Evolutionary conservation across 495 filamentous ascomycete species (phyloP).

Genomic region (Penicillium odoratum): DNA sequence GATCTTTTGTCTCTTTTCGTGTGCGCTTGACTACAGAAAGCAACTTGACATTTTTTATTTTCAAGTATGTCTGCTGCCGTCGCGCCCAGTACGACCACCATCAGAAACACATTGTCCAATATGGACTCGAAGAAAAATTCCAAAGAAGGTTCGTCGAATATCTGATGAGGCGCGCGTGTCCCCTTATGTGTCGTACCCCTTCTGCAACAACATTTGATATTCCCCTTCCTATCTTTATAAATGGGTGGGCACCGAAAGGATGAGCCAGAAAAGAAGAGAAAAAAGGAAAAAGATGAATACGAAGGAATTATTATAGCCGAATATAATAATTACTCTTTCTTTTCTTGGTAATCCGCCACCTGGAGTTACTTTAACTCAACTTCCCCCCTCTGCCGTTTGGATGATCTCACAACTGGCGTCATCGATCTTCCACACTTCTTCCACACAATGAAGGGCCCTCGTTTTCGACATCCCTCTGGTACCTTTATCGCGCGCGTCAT

Average conservation of each 20-base stretch:
- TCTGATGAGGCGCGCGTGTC: not conserved
- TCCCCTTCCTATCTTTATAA: not conserved
- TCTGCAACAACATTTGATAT: not conserved
- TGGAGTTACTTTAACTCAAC: slow-evolving; percentile 29
- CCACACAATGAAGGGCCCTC: slow-evolving; percentile 24
- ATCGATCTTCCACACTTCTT: slow-evolving; percentile 35
- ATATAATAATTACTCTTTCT: slow-evolving; percentile 22
- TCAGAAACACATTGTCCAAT: slow-evolving; percentile 37
- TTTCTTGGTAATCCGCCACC: slow-evolving; percentile 42
- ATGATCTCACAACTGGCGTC: slow-evolving; percentile 52
- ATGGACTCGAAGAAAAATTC: slow-evolving; percentile 55
- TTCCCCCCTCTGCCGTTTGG: slow-evolving; percentile 34
- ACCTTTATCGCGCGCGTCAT: slow-evolving; percentile 27
- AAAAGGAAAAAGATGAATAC: slow-evolving; percentile 8
- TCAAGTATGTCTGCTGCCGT: slow-evolving; percentile 49
- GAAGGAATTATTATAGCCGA: slow-evolving; percentile 8
- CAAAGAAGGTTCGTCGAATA: slow-evolving; percentile 35
- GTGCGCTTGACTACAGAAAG: slow-evolving; percentile 8
- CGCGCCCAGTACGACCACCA: slow-evolving; percentile 41
- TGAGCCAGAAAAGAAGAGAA: not conserved
- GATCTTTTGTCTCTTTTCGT: slow-evolving; percentile 10
- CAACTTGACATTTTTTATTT: not conserved
- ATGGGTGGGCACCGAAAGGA: not conserved
- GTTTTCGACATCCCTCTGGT: slow-evolving; percentile 26
- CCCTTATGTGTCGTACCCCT: slow-evolving; percentile 15